A percentile compares a stretch with the other conserved stretches of the same genome.
These are phyloP conservation scores for Isoetes taiwanensis DNA, from an alignment of 75 land plant species.

Conservation along the genomic window DNA sequence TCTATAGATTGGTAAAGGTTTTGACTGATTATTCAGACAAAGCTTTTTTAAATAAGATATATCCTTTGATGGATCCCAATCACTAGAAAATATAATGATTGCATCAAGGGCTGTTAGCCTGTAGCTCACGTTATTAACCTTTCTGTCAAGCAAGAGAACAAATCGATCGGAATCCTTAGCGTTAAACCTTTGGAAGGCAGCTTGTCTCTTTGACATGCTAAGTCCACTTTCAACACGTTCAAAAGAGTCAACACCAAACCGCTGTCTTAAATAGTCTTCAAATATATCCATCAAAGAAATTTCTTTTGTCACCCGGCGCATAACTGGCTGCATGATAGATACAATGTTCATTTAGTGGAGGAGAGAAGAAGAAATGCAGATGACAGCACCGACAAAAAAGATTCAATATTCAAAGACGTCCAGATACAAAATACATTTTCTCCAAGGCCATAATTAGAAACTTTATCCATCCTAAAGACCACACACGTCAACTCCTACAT, in stretches of 20 bases:
- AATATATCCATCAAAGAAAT: conserved; percentile 46
- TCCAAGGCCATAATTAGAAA: too few species aligned
- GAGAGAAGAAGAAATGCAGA: too few species aligned
- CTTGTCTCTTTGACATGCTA: conserved; percentile 22
- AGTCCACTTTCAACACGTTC: conserved; percentile 61
- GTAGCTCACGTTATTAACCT: conserved; percentile 42
- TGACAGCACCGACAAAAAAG: too few species aligned
- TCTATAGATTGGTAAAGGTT: conserved; percentile 41
- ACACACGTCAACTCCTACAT: too few species aligned
- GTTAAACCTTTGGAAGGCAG: conserved; percentile 56
- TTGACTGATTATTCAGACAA: conserved; percentile 27
- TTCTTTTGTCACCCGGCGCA: conserved; percentile 20
- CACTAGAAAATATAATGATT: conserved; percentile 65
- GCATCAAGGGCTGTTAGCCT: conserved; percentile 49
- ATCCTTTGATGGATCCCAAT: conserved; percentile 77
- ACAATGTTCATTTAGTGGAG: too few species aligned
- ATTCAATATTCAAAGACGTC: too few species aligned
- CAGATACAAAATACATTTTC: too few species aligned
- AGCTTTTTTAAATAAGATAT: conserved; percentile 43
- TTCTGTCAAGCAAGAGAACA: conserved; percentile 59
- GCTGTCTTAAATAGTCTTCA: conserved; percentile 69
- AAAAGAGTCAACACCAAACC: conserved; percentile 70
- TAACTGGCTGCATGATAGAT: too few species aligned
- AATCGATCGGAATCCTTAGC: conserved; percentile 43
- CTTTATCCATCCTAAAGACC: too few species aligned